Conservation (phyloP, 73 alveolate genomes). For the Blepharisma stoltei region DNA sequence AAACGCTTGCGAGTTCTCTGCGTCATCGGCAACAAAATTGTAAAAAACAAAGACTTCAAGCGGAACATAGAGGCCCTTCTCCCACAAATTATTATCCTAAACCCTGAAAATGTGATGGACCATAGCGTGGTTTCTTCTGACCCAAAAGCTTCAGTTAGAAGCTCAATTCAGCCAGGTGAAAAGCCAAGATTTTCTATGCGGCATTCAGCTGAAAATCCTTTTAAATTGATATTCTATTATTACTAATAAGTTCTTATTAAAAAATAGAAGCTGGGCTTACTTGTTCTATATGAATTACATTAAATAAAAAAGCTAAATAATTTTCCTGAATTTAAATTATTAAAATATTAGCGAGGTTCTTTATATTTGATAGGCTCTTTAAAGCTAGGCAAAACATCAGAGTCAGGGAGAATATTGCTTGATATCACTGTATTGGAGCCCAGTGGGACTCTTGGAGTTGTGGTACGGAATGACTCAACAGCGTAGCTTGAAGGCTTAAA, state of each 20-base stretch:
- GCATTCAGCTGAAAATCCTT: too few species aligned
- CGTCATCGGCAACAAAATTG: neutral
- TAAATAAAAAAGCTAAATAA: too few species aligned
- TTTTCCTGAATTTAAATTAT: too few species aligned
- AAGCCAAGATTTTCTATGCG: too few species aligned
- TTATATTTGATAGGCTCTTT: neutral
- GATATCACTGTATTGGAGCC: neutral
- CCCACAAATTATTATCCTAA: neutral
- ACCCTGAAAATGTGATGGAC: neutral
- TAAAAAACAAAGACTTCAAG: neutral
- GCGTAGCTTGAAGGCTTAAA: conserved; percentile 11
- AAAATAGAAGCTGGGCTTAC: too few species aligned
- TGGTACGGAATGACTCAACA: neutral
- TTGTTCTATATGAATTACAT: too few species aligned
- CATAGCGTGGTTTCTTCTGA: neutral
- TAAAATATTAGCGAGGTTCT: neutral
- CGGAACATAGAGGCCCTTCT: neutral
- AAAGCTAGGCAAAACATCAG: conserved; percentile 3
- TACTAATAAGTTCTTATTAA: too few species aligned
- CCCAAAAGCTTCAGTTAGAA: too few species aligned
- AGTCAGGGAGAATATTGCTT: neutral
- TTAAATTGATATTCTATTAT: too few species aligned
- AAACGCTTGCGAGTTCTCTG: conserved; percentile 1
- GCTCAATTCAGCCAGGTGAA: too few species aligned
- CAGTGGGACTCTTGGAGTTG: conserved; percentile 8